Percentiles rank a stretch among this genome's conserved stretches.
phyloP scores from a whole-genome alignment of 2,329 filamentous ascomycete species.

The Phaeosphaeria sp. region DNA sequence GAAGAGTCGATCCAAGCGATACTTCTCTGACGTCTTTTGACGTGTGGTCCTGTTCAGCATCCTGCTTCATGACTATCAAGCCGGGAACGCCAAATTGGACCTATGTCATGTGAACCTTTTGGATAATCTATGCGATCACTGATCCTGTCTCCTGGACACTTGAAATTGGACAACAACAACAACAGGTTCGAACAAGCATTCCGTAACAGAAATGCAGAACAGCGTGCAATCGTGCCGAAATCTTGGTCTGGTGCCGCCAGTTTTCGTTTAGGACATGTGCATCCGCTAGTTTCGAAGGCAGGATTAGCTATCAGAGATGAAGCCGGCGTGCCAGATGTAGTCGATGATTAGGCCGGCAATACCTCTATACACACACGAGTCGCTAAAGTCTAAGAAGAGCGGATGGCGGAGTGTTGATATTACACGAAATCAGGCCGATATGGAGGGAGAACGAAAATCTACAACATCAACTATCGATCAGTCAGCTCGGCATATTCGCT shows the following conservation, averaged over 20 bases:
- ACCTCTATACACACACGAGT: neutral
- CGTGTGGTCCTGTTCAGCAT: neutral
- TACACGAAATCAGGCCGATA: neutral
- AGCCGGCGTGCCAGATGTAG: neutral
- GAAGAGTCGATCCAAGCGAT: conserved; percentile 55
- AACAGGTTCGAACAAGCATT: neutral
- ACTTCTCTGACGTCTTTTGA: conserved; percentile 53
- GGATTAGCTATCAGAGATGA: neutral
- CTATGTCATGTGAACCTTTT: neutral
- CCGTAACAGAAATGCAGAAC: neutral
- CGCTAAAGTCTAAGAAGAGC: neutral
- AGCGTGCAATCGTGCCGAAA: neutral
- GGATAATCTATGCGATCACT: neutral
- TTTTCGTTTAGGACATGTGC: neutral
- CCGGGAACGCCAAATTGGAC: neutral
- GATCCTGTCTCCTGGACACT: neutral
- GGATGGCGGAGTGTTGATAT: neutral
- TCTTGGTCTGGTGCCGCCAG: neutral
- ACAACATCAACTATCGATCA: neutral
- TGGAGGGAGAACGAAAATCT: neutral
- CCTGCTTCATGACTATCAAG: neutral
- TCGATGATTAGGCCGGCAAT: neutral
- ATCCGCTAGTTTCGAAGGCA: neutral
- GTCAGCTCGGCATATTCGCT: neutral
- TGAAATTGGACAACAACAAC: neutral